A percentile compares a stretch with the other conserved stretches of the same genome.
Evolutionary conservation across 192 early-diverging fungal species (phyloP).

Genomic region (Mortierella antarctica): DNA sequence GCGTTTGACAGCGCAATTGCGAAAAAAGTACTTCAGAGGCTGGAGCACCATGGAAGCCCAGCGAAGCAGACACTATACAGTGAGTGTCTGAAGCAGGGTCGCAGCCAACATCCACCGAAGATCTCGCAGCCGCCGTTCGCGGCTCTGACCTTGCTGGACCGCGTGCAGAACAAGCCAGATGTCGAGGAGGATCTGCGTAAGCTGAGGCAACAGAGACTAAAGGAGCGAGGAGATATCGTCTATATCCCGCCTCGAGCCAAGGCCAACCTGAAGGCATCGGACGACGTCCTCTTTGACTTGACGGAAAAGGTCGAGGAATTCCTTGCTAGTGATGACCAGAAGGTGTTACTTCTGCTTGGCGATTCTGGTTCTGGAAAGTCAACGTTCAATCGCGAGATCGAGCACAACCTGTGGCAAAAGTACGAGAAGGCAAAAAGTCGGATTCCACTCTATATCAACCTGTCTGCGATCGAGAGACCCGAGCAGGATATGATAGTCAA

Average conservation of each 20-base stretch:
- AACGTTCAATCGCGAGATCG: constrained; percentile 17
- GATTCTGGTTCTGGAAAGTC: constrained; percentile 25
- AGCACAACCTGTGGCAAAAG: constrained; percentile 11
- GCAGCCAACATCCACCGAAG: background rate
- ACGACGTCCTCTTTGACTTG: constrained; percentile 2
- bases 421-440: constrained; percentile 14
- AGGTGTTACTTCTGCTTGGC: constrained; percentile 26
- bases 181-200: background rate
- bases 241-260: background rate
- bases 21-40: background rate
- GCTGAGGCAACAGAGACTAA: background rate
- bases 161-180: background rate
- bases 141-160: background rate
- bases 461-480: constrained; percentile 22
- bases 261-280: background rate
- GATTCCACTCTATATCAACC: constrained; percentile 17
- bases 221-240: background rate
- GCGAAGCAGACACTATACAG: background rate
- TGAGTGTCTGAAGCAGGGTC: background rate
- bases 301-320: constrained; percentile 15
- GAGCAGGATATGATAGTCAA: constrained; percentile 24
- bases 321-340: constrained; percentile 1
- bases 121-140: background rate
- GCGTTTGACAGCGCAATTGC: constrained; percentile 12
- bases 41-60: background rate